Conservation (phyloP, 1,284 basidiomycete species). For the Malassezia japonica region DNA sequence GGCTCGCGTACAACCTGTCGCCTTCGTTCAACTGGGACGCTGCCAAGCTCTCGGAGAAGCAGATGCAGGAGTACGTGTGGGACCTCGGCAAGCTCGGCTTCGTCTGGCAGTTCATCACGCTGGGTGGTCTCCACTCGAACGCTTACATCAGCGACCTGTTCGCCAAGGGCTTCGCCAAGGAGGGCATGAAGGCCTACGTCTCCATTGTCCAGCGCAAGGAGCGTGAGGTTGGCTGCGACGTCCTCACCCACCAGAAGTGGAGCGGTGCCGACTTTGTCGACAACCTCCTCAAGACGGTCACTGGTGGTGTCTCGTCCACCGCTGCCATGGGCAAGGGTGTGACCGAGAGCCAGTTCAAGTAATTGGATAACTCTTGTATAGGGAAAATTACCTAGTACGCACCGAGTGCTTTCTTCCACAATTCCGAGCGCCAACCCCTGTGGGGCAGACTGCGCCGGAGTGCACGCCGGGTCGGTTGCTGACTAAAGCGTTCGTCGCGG, state of each 20-base stretch:
- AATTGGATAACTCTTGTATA: neutral
- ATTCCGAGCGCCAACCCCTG: neutral
- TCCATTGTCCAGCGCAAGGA: conserved; percentile 53
- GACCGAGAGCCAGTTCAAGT: conserved; percentile 74
- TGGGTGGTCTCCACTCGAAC: conserved; percentile 91
- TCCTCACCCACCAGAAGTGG: conserved; percentile 59
- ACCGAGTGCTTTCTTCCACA: neutral
- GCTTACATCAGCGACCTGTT: conserved; percentile 93
- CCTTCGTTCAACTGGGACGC: conserved; percentile 57
- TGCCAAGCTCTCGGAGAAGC: conserved; percentile 57
- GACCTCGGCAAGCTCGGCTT: conserved; percentile 85
- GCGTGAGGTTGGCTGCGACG: conserved; percentile 51
- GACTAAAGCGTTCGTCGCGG: neutral
- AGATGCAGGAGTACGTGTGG: conserved; percentile 89
- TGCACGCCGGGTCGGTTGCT: no score
- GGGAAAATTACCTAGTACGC: neutral
- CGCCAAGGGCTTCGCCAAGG: conserved; percentile 70
- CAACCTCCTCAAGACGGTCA: conserved; percentile 81
- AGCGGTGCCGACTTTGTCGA: conserved; percentile 89
- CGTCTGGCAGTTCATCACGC: conserved; percentile 96
- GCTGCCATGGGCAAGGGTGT: conserved; percentile 90
- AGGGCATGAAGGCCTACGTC: conserved; percentile 61
- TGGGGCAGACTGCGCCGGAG: no score
- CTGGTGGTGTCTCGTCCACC: conserved; percentile 78
- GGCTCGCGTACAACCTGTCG: conserved; percentile 48